phyloP scores from a whole-genome alignment of 805 yeast species.

The Pichia nanzhaoensis region DNA sequence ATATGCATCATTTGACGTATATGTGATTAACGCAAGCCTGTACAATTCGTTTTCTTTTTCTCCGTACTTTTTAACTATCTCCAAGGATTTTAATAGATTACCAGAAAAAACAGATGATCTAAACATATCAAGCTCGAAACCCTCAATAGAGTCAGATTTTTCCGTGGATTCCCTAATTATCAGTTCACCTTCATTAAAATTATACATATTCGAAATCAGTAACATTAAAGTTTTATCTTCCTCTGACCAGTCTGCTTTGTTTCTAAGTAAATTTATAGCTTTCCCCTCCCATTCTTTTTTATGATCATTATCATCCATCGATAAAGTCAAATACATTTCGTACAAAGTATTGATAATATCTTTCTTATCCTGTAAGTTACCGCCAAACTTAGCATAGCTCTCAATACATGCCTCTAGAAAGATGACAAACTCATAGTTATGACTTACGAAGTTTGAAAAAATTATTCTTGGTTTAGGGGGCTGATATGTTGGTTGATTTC shows the following conservation, averaged over 20 bases:
- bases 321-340: conserved; percentile 69
- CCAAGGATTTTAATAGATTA: conserved; percentile 51
- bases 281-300: conserved; percentile 54
- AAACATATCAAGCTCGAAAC: conserved; percentile 54
- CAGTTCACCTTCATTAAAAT: conserved; percentile 44
- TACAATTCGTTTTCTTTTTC: conserved; percentile 57
- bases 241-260: conserved; percentile 34
- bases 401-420: conserved; percentile 88
- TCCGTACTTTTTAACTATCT: conserved; percentile 54
- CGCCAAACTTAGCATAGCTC: conserved; percentile 70
- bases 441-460: conserved; percentile 79
- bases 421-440: conserved; percentile 82
- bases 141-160: conserved; percentile 23
- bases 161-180: conserved; percentile 30
- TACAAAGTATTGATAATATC: conserved; percentile 73
- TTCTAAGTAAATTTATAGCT: conserved; percentile 47
- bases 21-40: conserved; percentile 55
- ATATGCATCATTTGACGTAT: conserved; percentile 48
- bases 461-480: conserved; percentile 89
- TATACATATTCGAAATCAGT: conserved; percentile 51
- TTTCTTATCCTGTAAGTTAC: conserved; percentile 57
- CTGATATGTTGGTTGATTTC: conserved; percentile 56
- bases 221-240: conserved; percentile 52
- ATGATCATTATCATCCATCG: conserved; percentile 33
- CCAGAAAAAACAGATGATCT: conserved; percentile 54